These are phyloP conservation scores for Alternaria conjuncta DNA, from an alignment of 2,329 filamentous ascomycete species.

Conservation along the genomic window DNA sequence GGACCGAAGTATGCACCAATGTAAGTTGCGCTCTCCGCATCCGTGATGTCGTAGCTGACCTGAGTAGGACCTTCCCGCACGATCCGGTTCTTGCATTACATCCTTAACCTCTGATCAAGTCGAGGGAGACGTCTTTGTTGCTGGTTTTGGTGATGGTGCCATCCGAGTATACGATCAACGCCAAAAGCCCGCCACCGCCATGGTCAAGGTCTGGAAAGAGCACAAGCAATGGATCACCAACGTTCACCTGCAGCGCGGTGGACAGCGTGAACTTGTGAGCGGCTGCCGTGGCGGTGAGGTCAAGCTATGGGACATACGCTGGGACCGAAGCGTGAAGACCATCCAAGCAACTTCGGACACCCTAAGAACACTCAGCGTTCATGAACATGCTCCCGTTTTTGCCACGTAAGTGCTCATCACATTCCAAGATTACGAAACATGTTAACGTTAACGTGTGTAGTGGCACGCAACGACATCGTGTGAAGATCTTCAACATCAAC, in stretches of 20 bases:
- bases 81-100: slow-evolving; percentile 94
- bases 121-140: slow-evolving; percentile 93
- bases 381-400: slow-evolving; percentile 96
- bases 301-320: slow-evolving; percentile 93
- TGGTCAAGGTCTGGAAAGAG: slow-evolving; percentile 97
- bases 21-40: slow-evolving; percentile 48
- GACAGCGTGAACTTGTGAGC: slow-evolving; percentile 86
- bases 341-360: slow-evolving; percentile 78
- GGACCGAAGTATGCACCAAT: slow-evolving; percentile 86
- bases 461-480: slow-evolving; percentile 83
- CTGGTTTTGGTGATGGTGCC: slow-evolving; percentile 94
- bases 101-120: slow-evolving; percentile 97
- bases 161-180: slow-evolving; percentile 94
- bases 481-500: slow-evolving; percentile 88
- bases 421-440: slow-evolving; percentile 59
- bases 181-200: slow-evolving; percentile 80
- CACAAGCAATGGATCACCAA: slow-evolving; percentile 95
- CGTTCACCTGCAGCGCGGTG: slow-evolving; percentile 95
- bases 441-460: slow-evolving; percentile 55
- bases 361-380: slow-evolving; percentile 84
- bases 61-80: slow-evolving; percentile 81
- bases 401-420: slow-evolving; percentile 63
- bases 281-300: slow-evolving; percentile 93
- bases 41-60: slow-evolving; percentile 10
- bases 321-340: slow-evolving; percentile 76